Base-by-base conservation (phyloP, 1,284 basidiomycete species). In the Cutaneotrichosporon curvatum region DNA sequence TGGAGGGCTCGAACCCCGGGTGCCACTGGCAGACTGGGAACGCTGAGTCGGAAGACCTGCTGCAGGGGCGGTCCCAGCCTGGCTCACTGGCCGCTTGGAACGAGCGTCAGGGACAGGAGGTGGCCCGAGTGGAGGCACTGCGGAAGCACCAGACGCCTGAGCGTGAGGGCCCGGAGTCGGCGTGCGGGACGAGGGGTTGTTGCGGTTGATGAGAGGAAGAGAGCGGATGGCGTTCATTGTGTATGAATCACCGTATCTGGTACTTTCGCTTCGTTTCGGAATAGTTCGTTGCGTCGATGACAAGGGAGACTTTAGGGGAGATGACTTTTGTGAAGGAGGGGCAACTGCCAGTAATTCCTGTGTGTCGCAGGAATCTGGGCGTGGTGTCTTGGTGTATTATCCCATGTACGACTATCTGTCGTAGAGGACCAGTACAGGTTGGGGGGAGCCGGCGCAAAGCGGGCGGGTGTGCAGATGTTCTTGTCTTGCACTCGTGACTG, bases 151-250 rank as follows among this genome's bases (percentile, higher is more conserved):
- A 18, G 45, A 21, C n/a, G 36, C 48, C 10, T 46, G 37, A 31
- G 44, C 45, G 56, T 56, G 25, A 59, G 59, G 19, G 62, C 55
- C 67, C 4, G 70, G 70, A 10, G 68, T 68, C 15, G 66, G 48
- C 15, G 69, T 61, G 37, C 70, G 62, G 16, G 69, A 70, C 25
- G 25, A 28, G 12, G 25, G 25, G 25, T 28, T n/a, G n/a, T n/a
- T 28, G 21, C 69, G 63, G 57, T 68, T 65, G 51, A 72, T 68
- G 43, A 72, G 67, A 34, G 69, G 69, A 22, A 72, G 65, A 19
- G 69, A 67, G 40, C 67, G 68, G 40, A 72, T 59, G 20, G 70
- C 65, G 50, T 72, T 61, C 70, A 72, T 72, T 31, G 43, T 25
- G 31, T 37, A 33, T 18, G 36, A 35, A 34, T 48, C 38, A 25